Conservation (phyloP, 1,284 basidiomycete genomes). For the Ganoderma leucocontextum region DNA sequence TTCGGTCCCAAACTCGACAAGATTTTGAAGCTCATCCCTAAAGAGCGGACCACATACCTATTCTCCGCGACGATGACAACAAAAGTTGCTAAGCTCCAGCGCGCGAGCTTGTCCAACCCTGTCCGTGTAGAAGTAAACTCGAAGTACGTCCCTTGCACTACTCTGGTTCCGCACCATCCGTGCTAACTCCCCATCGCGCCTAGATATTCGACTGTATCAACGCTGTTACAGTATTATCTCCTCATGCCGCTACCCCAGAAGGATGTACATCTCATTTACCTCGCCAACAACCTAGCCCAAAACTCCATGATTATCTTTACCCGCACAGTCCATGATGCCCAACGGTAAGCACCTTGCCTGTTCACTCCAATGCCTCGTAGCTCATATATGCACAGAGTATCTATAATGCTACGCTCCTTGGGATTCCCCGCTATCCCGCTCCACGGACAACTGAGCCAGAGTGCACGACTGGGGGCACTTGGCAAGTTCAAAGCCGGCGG, state of each 20-base stretch:
- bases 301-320: constrained; percentile 98
- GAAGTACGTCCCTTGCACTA: constrained; percentile 67
- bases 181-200: constrained; percentile 9
- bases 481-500: constrained; percentile 97
- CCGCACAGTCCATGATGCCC: constrained; percentile 93
- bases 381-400: constrained; percentile 60
- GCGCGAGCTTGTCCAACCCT: constrained; percentile 95
- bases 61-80: constrained; percentile 99
- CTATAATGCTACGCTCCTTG: constrained; percentile 89
- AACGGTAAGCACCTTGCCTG: constrained; percentile 58
- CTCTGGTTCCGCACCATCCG: neutral
- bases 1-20: constrained; percentile 98
- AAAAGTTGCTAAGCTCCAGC: constrained; percentile 96
- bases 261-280: constrained; percentile 91
- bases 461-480: constrained; percentile 92
- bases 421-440: constrained; percentile 97
- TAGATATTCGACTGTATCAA: constrained; percentile 97
- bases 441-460: constrained; percentile 96
- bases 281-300: constrained; percentile 89
- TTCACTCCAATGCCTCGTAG: neutral
- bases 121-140: constrained; percentile 94
- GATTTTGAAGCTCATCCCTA: constrained; percentile 95
- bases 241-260: constrained; percentile 95
- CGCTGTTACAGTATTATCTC: constrained; percentile 95
- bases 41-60: constrained; percentile 94